These are phyloP conservation scores for Batrachochytrium dendrobatidis DNA, from an alignment of 371 early-diverging fungal species.

Conservation along the genomic window DNA sequence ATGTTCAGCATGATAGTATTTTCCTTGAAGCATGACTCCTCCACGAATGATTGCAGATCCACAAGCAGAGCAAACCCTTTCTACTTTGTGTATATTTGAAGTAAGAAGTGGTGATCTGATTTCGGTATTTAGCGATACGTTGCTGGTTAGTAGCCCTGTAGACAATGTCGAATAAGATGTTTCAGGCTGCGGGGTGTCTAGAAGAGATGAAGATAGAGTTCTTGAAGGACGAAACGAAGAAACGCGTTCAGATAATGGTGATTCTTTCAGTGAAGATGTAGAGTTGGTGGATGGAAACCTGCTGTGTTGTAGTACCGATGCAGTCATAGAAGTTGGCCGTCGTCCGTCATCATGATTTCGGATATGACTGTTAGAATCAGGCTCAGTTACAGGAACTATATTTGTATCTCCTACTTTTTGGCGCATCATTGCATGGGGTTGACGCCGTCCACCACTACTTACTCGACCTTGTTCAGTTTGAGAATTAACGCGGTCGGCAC, in stretches of 20 bases:
- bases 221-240: not conserved
- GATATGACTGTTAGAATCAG: no score
- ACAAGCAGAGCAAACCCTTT: slow-evolving; percentile 2
- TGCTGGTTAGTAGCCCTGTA: not conserved
- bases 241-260: not conserved
- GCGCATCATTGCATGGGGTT: not conserved
- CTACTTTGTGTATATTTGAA: not conserved
- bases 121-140: no score
- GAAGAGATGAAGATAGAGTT: not conserved
- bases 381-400: no score
- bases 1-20: slow-evolving; percentile 12
- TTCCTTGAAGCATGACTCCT: slow-evolving; percentile 2
- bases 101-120: not conserved
- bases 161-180: not conserved
- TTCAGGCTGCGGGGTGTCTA: not conserved
- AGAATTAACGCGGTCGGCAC: not conserved
- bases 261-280: not conserved
- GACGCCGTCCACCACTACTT: not conserved
- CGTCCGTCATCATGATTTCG: no score
- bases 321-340: no score
- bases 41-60: slow-evolving; percentile 1
- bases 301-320: no score
- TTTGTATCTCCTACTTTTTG: no score
- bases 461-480: not conserved
- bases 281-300: not conserved